These are phyloP conservation scores for Kazachstania sp. DNA, from an alignment of 1,139 yeast genomes.

Conservation along the genomic window DNA sequence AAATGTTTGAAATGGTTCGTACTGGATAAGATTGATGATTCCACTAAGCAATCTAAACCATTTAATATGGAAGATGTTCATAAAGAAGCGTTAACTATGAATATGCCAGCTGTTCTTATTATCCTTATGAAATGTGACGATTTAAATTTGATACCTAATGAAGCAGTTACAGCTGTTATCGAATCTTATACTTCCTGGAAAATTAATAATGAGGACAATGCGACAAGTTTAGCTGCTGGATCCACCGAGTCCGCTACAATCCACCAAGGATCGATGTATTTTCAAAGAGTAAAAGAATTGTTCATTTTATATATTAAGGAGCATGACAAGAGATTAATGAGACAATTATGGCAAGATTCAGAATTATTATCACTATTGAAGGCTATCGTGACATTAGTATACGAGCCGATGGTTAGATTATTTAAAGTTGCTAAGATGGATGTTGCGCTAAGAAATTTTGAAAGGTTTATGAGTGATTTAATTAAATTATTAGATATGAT, in stretches of 20 bases:
- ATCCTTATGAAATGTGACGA: constrained; percentile 25
- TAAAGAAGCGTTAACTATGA: constrained; percentile 32
- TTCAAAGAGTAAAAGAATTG: constrained; percentile 48
- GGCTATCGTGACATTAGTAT: constrained; percentile 66
- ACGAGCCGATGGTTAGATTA: constrained; percentile 72
- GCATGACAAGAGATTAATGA: constrained; percentile 66
- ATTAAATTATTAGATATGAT: constrained; percentile 42
- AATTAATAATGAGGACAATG: constrained; percentile 14
- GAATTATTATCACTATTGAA: constrained; percentile 63
- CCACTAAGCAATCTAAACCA: constrained; percentile 2
- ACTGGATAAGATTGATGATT: constrained; percentile 28
- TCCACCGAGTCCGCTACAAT: constrained; percentile 11
- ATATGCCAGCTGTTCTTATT: constrained; percentile 32
- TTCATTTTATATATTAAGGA: constrained; percentile 58
- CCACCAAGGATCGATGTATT: constrained; percentile 30
- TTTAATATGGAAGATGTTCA: constrained; percentile 29
- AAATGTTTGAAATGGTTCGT: constrained; percentile 25
- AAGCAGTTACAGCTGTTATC: constrained; percentile 22
- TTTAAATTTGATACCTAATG: constrained; percentile 13
- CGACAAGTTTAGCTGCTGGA: constrained; percentile 10
- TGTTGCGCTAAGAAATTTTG: constrained; percentile 64
- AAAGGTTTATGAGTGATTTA: constrained; percentile 65
- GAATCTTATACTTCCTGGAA: constrained; percentile 35
- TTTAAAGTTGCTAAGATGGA: constrained; percentile 73
- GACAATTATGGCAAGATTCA: constrained; percentile 78